Evolutionary conservation across 1,139 yeast species (phyloP), one percentile per base, ranked within the genome.

Genomic region (Saccharomyces hybrid): DNA sequence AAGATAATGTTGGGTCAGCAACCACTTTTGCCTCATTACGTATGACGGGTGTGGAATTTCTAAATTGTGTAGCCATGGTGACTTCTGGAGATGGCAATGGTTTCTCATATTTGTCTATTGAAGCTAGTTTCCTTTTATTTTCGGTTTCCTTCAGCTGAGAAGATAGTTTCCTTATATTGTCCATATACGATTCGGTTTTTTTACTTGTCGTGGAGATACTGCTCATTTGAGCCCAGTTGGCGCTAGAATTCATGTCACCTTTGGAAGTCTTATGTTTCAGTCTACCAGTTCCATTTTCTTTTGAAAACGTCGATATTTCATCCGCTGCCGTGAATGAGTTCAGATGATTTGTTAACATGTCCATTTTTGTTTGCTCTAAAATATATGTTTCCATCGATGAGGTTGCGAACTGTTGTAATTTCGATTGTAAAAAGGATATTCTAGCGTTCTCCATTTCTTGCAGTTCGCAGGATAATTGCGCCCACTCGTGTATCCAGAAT

Each of bases 401-500:
- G 16, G 63, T 61, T 2, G 96, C 84, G 68, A 79, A 91, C 48
- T 84, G 86, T 85, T 96, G 95, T 59, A 95, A 71, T 64, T 85
- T 88, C 16, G 86, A 76, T 64, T 90, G 88, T 55, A 88, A 67
- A 56, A 84, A 79, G 62, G 86, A 86, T 53, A 90, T 82, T 59
- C 96, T 78, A 63, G 88, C 90, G 51, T 81, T 81, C 66, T 93
- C 99, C 59, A 88, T 72, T 56, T 77, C 82, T 70, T 91, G 95
- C 57, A 88, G 76, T 60, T 82, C 83, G 58, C 78, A 81, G 48
- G 91, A 79, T 0, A 88, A 77, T 23, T 76, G 71, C 53, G 79
- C 76, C 99, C 99, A 93, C 63, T 90, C 96, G 46, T 81, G 73
- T 55, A 82, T 78, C 87, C 91, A 93, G 5, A 79, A 74, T 47